Base-by-base conservation (phyloP, 768 basidiomycete species). In the Hypholoma fasciculare region DNA sequence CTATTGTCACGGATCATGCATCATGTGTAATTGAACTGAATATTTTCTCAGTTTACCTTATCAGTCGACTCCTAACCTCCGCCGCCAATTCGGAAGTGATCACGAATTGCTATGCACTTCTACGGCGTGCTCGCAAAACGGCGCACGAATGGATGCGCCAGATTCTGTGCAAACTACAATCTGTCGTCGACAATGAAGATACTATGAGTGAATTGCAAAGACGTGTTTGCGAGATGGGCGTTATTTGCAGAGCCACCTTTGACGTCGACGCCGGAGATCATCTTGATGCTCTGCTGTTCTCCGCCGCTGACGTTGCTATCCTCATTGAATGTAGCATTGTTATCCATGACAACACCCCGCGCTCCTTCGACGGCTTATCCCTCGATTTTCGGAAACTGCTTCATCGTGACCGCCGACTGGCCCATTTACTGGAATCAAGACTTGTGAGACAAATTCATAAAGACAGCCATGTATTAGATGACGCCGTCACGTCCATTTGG, bases 221-320 rank as follows among this genome's bases (percentile, higher is more conserved):
- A 9, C 69, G 66, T 14, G 60, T 77, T 23, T 68, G 73, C 30
- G 74, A 77, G 47, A 67, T 72, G 34, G 78, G 78, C 1, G 66
- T 69, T 2, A 69, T 70, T 14, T 82, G 80, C 62, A 70, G 79
- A 17, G 64, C 68, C 17, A 78, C 77, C 1, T 78, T 68, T 52
- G 73, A 76, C 44, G 75, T 74, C 14, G 72, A 73, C 20, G n/a
- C 47, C 36, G 37, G 27, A 12, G 40, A 17, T 42, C 62, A 63
- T 44, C 49, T 66, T 2, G 5, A 40, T 60, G 5, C 30, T 34
- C 30, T 74, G 1, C 63, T 76, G n/a, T 23, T 27, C 16, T 66
- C 66, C 6, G 12, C 59, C 0, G 55, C 60, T 16, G 70, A 76
- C 46, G 34, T 73, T 11, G 58, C 65, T 6, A 63, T 68, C 20